Base-by-base conservation (phyloP, 2,329 filamentous ascomycete species). In the Colletotrichum melonis region DNA sequence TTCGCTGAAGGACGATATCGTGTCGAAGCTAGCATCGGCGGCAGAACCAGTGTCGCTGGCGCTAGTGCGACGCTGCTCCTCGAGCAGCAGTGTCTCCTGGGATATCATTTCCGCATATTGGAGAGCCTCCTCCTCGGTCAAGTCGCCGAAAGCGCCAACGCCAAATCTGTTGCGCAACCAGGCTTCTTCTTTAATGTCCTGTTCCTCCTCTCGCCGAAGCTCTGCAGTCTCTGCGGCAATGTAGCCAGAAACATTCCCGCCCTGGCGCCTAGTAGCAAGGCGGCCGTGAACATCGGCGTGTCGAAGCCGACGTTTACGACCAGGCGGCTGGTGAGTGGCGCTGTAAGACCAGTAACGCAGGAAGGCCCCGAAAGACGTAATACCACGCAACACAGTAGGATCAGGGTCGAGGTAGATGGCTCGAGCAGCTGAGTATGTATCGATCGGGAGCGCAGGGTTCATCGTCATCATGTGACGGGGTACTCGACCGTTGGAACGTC, bases 291-390 rank as follows among this genome's bases (percentile, higher is more conserved):
- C 80, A 72, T 90, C 92, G 1, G 91, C 89, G 71, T 94, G 92
- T 49, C 94, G 92, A 16, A 92, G 84, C 9, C 91, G 92, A n/a
- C 95, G 93, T 82, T 97, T 98, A 75, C 90, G 93, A 69, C 91
- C 92, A 63, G 92, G 90, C 73, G 92, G 91, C 74, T 95, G 92
- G 78, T 93, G 92, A 0, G 92, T 92, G 11, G 95, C 96, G 81
- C 94, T 97, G 80, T 97, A 98, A 4, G 94, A 92, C 97, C 97
- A 99, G 81, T 95, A 98, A 14, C 95, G 93, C 22, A 99, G 84
- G 78, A 96, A 93, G 0, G 93, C 94, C 12, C 97, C 97, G 63
- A 98, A 91, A 1, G 95, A 93, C 1, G 98, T 92, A 74, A 98
- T 91, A 6, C 97, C 97, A 46, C 96, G 92, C 16, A 99, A 88